Base-by-base conservation (phyloP, 1,284 basidiomycete genomes). In the Ceratobasidium sp. region DNA sequence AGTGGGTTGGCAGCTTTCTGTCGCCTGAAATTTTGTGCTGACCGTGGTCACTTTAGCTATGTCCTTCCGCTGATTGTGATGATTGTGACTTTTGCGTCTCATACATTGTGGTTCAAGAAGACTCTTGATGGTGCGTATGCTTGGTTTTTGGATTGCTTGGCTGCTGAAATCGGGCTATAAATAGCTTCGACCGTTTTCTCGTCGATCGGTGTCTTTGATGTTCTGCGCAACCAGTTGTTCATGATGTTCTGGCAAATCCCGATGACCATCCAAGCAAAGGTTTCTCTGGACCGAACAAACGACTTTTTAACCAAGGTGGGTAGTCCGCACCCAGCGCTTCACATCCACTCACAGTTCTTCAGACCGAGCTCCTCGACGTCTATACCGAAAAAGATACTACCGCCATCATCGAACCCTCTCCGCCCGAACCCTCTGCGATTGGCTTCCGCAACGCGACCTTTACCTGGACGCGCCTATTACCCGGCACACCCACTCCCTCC, bases 51-150 rank as follows among this genome's bases (percentile, higher is more conserved):
- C 69, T 75, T 76, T 76, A 91, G 89, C 80, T 87, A 84, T 76
- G 65, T 88, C 51, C 87, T 92, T 46, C 90, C 92, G 0, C 82
- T 90, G 3, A 76, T 89, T 46, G 89, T 88, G 16, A 93, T 92
- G 87, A 79, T 89, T 46, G 84, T 85, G 22, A 91, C 91, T 0
- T 93, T 89, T 79, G 85, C 86, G 4, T 64, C 61, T 13, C 63
- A 74, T 46, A 65, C 61, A 0, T 56, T 64, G 39, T 63, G 41
- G 51, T 74, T 74, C 51, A 74, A 74, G 19, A 62, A 74, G 51
- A 43, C 68, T 43, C 74, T 56, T 27, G 58, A 64, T 73, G 68
- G 43, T 43, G 48, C 16, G 62, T 34, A 3, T 31, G 24, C 19
- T 16, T 54, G 39, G 27, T 16, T 4, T 14, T 46, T n/a, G 1